A percentile compares a stretch with the other conserved stretches of the same genome.
These are phyloP conservation scores for Funneliformis geosporum DNA, from an alignment of 192 early-diverging fungal species.

Conservation along the genomic window DNA sequence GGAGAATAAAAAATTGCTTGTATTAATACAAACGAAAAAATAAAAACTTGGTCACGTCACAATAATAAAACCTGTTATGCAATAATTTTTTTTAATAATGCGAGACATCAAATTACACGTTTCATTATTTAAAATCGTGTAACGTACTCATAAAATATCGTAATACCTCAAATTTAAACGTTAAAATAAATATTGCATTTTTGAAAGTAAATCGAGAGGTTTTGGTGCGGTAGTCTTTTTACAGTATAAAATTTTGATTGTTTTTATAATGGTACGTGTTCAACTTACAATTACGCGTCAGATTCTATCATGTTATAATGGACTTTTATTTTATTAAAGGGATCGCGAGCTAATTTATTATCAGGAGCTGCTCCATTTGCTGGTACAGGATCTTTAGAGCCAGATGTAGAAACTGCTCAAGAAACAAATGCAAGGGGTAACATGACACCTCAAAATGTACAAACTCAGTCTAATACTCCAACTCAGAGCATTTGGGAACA, in stretches of 20 bases:
- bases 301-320: neutral
- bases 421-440: conserved; percentile 22
- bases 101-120: neutral
- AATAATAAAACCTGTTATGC: too few species aligned
- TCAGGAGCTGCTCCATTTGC: conserved; percentile 23
- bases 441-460: neutral
- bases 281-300: neutral
- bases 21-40: too few species aligned
- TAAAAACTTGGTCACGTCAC: too few species aligned
- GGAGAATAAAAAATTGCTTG: neutral
- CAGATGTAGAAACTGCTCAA: conserved; percentile 43
- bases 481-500: conserved; percentile 29
- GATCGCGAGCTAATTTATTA: conserved; percentile 2
- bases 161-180: neutral
- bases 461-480: neutral
- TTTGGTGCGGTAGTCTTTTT: too few species aligned
- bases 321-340: neutral
- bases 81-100: too few species aligned
- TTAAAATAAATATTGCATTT: too few species aligned
- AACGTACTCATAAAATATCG: too few species aligned
- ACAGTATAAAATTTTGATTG: neutral
- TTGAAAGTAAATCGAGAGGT: too few species aligned
- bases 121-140: neutral
- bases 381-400: conserved; percentile 33
- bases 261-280: neutral